Base-by-base conservation (phyloP, 768 basidiomycete species). In the Holtermanniella nyarrowii region DNA sequence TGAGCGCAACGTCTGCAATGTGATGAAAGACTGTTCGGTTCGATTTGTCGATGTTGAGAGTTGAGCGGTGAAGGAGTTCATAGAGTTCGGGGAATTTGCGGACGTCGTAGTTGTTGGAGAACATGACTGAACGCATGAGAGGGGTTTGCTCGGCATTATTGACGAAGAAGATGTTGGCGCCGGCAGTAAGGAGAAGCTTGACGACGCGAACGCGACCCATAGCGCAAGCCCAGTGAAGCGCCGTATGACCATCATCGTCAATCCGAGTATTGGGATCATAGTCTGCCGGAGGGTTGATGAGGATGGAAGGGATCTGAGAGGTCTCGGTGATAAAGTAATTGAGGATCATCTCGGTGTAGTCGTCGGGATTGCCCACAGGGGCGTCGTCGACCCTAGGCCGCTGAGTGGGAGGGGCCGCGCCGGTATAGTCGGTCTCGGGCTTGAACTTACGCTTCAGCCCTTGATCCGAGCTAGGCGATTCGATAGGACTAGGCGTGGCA, bases 311-410 rank as follows among this genome's bases (percentile, higher is more conserved):
- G 25, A 91, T 82, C 65, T 88, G 85, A 55, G 86, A 85, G 39
- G 89, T 86, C 72, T 99, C 95, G 42, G 93, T 93, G 60, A 99
- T 89, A 72, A 97, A 99, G 74, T 95, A 97, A 74, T 96, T 93
- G 60, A 99, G 77, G 54, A 99, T 89, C 68, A 89, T 86, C 72
- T 97, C 91, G 27, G 84, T 88, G 66, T 97, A 96, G 5, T 61
- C 63, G 43, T 72, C 69, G 5, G 74, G 73, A n/a, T n/a, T n/a
- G 3, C 70, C 69, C 22, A 67, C 53, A 0, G 61, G 52, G 21
- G 63, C 59, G 5, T 63, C 61, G 23, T 54, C 58, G 27, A 42
- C 52, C 24, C 25, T 7, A 16, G 31, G 31, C 10, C 31, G 31
- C 31, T 37, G 31, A 16, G 31, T 16, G 16, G 31, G 31, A 16